phyloP scores from a whole-genome alignment of 2,329 filamentous ascomycete species.

The Fusarium nodosum region DNA sequence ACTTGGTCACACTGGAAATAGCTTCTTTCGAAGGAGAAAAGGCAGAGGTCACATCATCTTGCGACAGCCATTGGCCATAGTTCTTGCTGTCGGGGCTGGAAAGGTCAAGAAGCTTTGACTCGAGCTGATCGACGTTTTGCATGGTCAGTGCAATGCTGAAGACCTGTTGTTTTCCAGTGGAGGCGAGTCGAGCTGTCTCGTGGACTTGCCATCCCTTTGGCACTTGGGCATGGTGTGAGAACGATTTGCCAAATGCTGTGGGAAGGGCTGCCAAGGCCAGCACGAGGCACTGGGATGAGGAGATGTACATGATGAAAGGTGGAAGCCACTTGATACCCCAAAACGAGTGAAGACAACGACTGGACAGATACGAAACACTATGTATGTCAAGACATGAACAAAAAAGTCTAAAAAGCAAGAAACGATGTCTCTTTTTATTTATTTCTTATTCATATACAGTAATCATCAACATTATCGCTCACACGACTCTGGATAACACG shows the following conservation, averaged over 20 bases:
- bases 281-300: conserved; percentile 13
- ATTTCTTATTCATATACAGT: not conserved
- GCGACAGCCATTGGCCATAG: conserved; percentile 34
- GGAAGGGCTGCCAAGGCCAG: conserved; percentile 24
- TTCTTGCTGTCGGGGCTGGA: conserved; percentile 33
- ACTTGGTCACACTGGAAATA: conserved; percentile 28
- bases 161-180: conserved; percentile 22
- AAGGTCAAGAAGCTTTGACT: conserved; percentile 34
- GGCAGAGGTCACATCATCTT: conserved; percentile 6
- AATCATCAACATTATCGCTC: not conserved
- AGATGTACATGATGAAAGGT: conserved; percentile 21
- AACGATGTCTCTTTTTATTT: conserved; percentile 8
- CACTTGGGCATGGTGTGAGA: conserved; percentile 18
- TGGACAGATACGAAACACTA: not conserved
- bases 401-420: not conserved
- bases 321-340: not conserved
- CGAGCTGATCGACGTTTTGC: conserved; percentile 33
- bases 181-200: not conserved
- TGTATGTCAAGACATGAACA: not conserved
- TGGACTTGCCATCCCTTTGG: conserved; percentile 27
- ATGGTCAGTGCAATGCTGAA: conserved; percentile 36
- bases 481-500: conserved; percentile 31
- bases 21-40: conserved; percentile 25
- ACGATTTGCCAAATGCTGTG: conserved; percentile 14
- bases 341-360: conserved; percentile 1